phyloP scores from a whole-genome alignment of 306 rosid species.

The Ormosia emarginata region DNA sequence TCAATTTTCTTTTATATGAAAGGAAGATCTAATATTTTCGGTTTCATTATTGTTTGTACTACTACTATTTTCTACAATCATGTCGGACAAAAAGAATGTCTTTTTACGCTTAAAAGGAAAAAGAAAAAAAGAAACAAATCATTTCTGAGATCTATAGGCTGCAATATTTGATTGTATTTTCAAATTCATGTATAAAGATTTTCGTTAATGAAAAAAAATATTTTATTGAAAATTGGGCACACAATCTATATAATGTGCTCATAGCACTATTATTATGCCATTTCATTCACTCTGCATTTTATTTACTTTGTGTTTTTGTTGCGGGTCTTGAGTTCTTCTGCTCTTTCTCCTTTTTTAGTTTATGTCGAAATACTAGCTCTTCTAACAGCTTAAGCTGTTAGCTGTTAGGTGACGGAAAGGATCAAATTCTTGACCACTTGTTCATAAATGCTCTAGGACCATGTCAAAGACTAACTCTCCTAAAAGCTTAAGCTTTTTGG shows the following conservation, averaged over 20 bases:
- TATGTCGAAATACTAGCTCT: background rate
- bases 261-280: background rate
- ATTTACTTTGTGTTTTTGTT: background rate
- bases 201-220: background rate
- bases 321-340: background rate
- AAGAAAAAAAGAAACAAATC: background rate
- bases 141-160: background rate
- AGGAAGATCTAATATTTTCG: background rate
- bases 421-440: background rate
- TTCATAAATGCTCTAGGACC: background rate
- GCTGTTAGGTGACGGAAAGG: background rate
- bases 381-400: background rate
- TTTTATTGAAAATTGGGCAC: background rate
- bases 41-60: background rate
- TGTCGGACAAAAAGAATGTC: background rate
- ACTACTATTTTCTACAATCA: background rate
- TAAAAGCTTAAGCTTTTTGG: background rate
- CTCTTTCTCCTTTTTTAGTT: background rate
- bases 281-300: background rate
- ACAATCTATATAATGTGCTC: background rate
- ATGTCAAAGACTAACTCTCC: background rate
- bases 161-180: background rate
- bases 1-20: background rate
- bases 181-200: background rate
- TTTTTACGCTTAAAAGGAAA: background rate